phyloP scores from a whole-genome alignment of 2,329 filamentous ascomycete species.

The Meredithiella fracta region DNA sequence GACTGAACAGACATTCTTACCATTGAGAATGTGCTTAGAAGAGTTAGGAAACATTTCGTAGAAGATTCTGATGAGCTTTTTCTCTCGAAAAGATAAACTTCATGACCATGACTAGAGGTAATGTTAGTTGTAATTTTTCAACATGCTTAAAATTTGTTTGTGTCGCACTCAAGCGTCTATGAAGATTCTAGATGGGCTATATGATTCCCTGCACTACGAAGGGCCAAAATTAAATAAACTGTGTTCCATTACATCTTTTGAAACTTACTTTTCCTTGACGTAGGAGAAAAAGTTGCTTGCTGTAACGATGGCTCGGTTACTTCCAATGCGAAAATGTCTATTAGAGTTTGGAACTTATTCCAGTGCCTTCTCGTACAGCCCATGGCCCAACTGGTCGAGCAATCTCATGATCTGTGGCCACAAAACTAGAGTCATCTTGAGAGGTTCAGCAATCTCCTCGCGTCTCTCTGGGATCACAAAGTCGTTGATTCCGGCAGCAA shows the following conservation, averaged over 20 bases:
- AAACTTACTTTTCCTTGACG: slow-evolving; percentile 6
- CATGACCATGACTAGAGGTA: slow-evolving; percentile 16
- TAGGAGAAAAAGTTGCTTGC: neutral
- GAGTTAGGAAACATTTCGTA: slow-evolving; percentile 16
- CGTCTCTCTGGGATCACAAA: slow-evolving; percentile 20
- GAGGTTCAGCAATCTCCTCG: slow-evolving; percentile 16
- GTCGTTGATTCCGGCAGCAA: slow-evolving; percentile 20
- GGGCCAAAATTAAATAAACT: no score
- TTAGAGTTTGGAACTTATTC: slow-evolving; percentile 15
- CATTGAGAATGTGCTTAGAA: slow-evolving; percentile 14
- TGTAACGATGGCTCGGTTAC: neutral
- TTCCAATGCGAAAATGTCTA: neutral
- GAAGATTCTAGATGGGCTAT: no score
- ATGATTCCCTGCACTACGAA: no score
- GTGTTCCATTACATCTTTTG: no score
- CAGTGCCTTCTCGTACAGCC: slow-evolving; percentile 16
- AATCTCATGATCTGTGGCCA: slow-evolving; percentile 19
- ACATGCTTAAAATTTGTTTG: no score
- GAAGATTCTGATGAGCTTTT: slow-evolving; percentile 15
- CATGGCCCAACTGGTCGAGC: slow-evolving; percentile 18
- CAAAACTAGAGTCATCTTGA: slow-evolving; percentile 17
- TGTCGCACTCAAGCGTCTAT: no score
- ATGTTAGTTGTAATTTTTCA: no score
- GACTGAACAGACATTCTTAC: slow-evolving; percentile 16
- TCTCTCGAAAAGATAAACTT: slow-evolving; percentile 17